Evolutionary conservation across 129 eudicot species (phyloP).

Genomic region (Saposhnikovia divaricata): DNA sequence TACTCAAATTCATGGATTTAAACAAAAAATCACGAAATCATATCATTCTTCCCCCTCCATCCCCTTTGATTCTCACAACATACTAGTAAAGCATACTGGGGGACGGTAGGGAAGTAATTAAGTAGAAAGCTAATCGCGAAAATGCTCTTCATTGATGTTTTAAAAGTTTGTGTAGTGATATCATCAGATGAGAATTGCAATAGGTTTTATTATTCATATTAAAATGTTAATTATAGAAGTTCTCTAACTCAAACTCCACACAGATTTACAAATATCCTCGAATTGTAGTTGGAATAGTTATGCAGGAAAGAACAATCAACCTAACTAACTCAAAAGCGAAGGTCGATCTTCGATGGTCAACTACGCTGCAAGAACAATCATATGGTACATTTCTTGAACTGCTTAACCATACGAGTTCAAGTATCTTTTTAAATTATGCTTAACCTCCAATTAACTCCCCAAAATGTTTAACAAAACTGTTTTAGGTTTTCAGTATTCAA

Average conservation of each 20-base stretch:
- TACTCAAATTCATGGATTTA: conserved; percentile 14
- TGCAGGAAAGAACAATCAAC: no score
- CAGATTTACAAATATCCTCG: not conserved
- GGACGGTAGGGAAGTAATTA: not conserved
- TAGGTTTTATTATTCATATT: not conserved
- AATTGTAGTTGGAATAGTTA: not conserved
- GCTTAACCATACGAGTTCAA: not conserved
- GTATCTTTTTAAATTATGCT: not conserved
- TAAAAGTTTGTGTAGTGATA: not conserved
- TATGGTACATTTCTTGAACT: not conserved
- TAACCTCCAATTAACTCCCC: not conserved
- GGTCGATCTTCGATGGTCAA: no score
- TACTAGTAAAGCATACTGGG: not conserved
- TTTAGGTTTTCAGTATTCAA: not conserved
- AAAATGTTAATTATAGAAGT: not conserved
- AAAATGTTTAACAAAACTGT: not conserved
- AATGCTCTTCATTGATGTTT: not conserved
- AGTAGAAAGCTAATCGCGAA: not conserved
- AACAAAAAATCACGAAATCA: not conserved
- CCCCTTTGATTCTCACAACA: not conserved
- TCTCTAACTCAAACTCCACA: not conserved
- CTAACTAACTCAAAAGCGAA: no score
- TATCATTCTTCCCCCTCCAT: not conserved
- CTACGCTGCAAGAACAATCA: no score
- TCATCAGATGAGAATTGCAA: not conserved